These are phyloP conservation scores for Malassezia sympodialis DNA, from an alignment of 1,284 basidiomycete genomes.

Conservation along the genomic window DNA sequence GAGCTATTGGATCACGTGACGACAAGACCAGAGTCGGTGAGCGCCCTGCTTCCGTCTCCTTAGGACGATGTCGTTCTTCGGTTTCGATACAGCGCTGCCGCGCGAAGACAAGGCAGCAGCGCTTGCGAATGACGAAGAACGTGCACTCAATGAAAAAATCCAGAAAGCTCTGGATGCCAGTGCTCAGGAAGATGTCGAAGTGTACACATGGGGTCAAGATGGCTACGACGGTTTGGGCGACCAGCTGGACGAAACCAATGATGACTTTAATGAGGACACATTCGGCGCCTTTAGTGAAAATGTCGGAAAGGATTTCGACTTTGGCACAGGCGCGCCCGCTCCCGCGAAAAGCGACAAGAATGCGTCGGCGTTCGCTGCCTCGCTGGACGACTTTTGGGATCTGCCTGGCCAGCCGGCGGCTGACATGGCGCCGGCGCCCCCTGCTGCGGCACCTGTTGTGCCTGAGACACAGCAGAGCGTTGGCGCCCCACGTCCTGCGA, in stretches of 20 bases:
- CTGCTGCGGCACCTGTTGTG: conserved; percentile 7
- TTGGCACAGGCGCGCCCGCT: conserved; percentile 50
- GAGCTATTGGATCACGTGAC: not conserved
- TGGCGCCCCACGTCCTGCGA: not conserved
- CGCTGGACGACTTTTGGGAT: conserved; percentile 45
- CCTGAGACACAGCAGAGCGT: not conserved
- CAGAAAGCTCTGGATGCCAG: conserved; percentile 53
- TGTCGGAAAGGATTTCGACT: conserved; percentile 76
- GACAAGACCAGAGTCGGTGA: not conserved
- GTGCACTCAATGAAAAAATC: conserved; percentile 43
- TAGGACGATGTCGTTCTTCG: conserved; percentile 45
- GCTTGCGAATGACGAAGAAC: conserved; percentile 27
- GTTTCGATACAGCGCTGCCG: conserved; percentile 44
- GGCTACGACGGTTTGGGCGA: conserved; percentile 81
- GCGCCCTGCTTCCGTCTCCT: not conserved
- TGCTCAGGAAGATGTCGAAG: conserved; percentile 62
- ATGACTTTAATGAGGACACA: conserved; percentile 62
- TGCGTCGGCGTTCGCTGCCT: conserved; percentile 37
- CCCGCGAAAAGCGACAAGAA: conserved; percentile 19
- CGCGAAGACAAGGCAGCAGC: conserved; percentile 20
- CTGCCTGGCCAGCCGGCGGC: conserved; percentile 20
- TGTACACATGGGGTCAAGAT: conserved; percentile 79
- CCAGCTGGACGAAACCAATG: conserved; percentile 61
- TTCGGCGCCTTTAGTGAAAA: conserved; percentile 58
- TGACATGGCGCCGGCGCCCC: conserved; percentile 8